A percentile compares a stretch with the other conserved stretches of the same genome.
phyloP scores from a whole-genome alignment of 2,329 filamentous ascomycete species.

The Penicillium rolfsii region DNA sequence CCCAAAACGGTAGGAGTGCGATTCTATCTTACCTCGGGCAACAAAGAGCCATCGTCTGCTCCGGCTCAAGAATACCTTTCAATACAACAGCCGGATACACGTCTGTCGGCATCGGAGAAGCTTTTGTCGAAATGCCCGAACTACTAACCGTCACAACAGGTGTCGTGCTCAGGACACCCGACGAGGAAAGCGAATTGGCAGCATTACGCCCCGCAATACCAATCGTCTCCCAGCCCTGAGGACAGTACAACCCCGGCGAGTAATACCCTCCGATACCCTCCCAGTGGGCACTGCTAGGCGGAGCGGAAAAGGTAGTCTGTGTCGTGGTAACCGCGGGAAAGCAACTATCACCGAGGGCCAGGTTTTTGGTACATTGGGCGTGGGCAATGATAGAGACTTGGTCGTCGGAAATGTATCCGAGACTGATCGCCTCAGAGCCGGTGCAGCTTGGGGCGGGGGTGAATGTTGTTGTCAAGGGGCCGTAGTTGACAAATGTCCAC shows the following conservation, averaged over 20 bases:
- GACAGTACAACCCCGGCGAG: conserved; percentile 23
- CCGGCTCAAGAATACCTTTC: conserved; percentile 3
- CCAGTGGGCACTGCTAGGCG: background rate
- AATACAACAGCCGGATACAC: background rate
- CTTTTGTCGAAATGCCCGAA: background rate
- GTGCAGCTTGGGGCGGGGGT: conserved; percentile 16
- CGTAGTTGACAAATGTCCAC: conserved; percentile 17
- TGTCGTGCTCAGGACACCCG: conserved; percentile 5
- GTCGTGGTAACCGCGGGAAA: conserved; percentile 3
- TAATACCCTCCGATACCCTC: conserved; percentile 9
- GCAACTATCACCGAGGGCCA: background rate
- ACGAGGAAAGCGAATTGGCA: background rate
- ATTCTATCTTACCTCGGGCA: conserved; percentile 13
- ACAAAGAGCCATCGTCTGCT: conserved; percentile 14
- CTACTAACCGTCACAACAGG: background rate
- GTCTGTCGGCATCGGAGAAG: background rate
- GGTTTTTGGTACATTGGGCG: background rate
- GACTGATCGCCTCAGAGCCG: background rate
- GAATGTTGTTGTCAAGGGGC: conserved; percentile 18
- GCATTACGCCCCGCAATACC: conserved; percentile 13
- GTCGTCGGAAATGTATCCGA: conserved; percentile 1
- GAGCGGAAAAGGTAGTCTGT: too few species aligned
- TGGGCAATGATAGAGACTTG: background rate
- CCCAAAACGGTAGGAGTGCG: background rate
- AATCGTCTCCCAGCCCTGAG: conserved; percentile 20